Evolutionary conservation across 73 alveolate species (phyloP), one percentile per base, ranked within the genome.

Genomic region (Effrenium voratum): DNA sequence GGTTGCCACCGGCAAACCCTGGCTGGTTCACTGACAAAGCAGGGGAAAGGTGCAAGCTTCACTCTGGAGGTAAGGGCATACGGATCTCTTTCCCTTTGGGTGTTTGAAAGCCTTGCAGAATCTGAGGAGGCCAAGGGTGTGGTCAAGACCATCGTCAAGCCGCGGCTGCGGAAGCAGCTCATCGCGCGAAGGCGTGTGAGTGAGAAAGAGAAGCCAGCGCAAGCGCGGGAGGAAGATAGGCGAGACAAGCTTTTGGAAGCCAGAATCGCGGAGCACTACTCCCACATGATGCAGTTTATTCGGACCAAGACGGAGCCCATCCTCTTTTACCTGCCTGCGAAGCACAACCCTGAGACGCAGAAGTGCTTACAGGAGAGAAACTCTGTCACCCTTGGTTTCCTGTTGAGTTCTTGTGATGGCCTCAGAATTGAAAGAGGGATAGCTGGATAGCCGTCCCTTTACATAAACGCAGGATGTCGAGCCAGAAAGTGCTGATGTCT

Each of bases 321-420:
- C n/a, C 46, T 79, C 68, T 79, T 79, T n/a, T 79, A 79, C 68
- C 90, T 79, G 46, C 90, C 90, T 2, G 90, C 90, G 46, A 79
- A 44, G 90, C 90, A 79, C 68, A 79, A 79, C 52, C 46, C 90
- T 30, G 90, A 79, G 32, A 44, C 46, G 10, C 90, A 79, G 44
- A 24, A 46, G 10, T 79, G 90, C n/a, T n/a, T 79, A n/a, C n/a
- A n/a, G n/a, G n/a, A n/a, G n/a, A n/a, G n/a, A n/a, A n/a, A n/a
- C n/a, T n/a, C n/a, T n/a, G n/a, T n/a, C n/a, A n/a, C n/a, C n/a
- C n/a, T n/a, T n/a, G n/a, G n/a, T n/a, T n/a, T n/a, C n/a, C n/a
- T n/a, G n/a, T n/a, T n/a, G n/a, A n/a, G n/a, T n/a, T n/a, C n/a
- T n/a, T n/a, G n/a, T n/a, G n/a, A n/a, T n/a, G n/a, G n/a, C n/a